A percentile compares a stretch with the other conserved stretches of the same genome.
phyloP scores from a whole-genome alignment of 371 early-diverging fungal species.

The Smittium culicis region DNA sequence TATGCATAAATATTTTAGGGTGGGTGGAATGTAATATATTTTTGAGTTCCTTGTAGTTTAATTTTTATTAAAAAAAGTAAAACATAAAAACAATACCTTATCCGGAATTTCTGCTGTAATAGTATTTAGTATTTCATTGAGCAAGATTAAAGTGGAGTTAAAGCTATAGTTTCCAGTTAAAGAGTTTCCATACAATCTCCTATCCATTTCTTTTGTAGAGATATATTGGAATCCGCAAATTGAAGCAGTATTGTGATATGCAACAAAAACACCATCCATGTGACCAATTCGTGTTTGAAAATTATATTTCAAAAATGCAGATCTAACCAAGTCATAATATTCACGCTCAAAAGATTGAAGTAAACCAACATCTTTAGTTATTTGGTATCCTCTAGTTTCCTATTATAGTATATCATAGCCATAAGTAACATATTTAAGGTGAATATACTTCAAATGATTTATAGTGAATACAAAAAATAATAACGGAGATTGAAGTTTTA shows the following conservation, averaged over 20 bases:
- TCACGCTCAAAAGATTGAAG: constrained; percentile 79
- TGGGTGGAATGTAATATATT: not conserved
- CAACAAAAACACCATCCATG: constrained; percentile 92
- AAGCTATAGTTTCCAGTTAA: constrained; percentile 62
- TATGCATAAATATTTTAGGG: not conserved
- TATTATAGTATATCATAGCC: constrained; percentile 1
- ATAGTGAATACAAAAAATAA: constrained; percentile 11
- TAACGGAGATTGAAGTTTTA: constrained; percentile 17
- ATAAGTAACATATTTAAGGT: not conserved
- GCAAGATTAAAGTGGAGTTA: constrained; percentile 39
- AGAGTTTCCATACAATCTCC: constrained; percentile 57
- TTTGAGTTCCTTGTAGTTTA: not conserved
- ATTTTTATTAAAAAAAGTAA: not conserved
- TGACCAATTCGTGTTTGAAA: constrained; percentile 88
- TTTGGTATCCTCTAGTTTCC: constrained; percentile 26
- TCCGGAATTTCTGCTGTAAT: constrained; percentile 47
- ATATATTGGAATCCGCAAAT: constrained; percentile 95
- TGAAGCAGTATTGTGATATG: constrained; percentile 79
- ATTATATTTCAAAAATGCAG: constrained; percentile 75
- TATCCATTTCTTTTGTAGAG: constrained; percentile 70
- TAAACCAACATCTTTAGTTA: constrained; percentile 38
- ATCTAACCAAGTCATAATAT: constrained; percentile 83
- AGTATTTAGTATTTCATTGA: constrained; percentile 46
- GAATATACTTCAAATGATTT: not conserved
- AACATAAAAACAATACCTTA: constrained; percentile 22